These are phyloP conservation scores for Penicillium paneum DNA, from an alignment of 2,329 filamentous ascomycete genomes.

Conservation along the genomic window DNA sequence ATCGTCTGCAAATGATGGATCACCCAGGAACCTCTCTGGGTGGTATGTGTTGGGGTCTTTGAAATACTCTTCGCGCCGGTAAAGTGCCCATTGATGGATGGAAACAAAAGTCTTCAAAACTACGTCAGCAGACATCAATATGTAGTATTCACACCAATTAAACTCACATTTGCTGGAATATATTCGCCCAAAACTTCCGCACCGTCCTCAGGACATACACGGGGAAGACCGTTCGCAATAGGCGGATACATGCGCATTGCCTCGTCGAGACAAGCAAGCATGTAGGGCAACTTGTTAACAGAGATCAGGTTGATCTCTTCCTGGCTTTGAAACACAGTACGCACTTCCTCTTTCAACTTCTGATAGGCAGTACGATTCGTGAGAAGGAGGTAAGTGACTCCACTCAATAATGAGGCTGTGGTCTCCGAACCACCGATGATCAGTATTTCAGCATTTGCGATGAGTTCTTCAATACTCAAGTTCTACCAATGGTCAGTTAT, in stretches of 20 bases:
- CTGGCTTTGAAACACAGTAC: conserved; percentile 34
- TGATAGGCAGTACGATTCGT: conserved; percentile 29
- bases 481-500: conserved; percentile 1
- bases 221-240: conserved; percentile 23
- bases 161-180: conserved; percentile 21
- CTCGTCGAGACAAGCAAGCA: conserved; percentile 45
- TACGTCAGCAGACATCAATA: background rate
- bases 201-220: conserved; percentile 20
- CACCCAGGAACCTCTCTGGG: conserved; percentile 44
- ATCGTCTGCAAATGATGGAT: conserved; percentile 41
- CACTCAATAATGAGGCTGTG: conserved; percentile 45
- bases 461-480: conserved; percentile 29
- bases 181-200: conserved; percentile 19
- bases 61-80: conserved; percentile 47
- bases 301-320: conserved; percentile 41
- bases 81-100: conserved; percentile 47
- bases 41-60: conserved; percentile 45
- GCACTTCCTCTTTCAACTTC: conserved; percentile 42
- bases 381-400: conserved; percentile 44
- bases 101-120: conserved; percentile 40
- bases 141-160: background rate
- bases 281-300: conserved; percentile 35
- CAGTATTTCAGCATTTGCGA: conserved; percentile 32
- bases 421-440: conserved; percentile 47
- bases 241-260: conserved; percentile 44